Percentiles rank a stretch among this genome's conserved stretches.
phyloP scores from a whole-genome alignment of 176 grass and related monocot species.

The Oryza coarctata region DNA sequence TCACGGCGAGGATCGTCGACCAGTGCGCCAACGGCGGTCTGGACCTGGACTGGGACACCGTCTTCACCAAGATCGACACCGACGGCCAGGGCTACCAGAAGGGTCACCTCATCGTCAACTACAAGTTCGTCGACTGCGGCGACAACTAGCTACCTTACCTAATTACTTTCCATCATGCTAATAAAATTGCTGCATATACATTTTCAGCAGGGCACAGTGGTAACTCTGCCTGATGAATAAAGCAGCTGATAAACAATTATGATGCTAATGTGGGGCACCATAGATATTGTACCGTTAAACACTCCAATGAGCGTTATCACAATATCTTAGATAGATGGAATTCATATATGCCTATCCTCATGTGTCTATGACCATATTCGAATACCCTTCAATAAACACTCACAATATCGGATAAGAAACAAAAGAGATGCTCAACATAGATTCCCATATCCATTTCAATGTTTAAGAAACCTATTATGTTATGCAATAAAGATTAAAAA shows the following conservation, averaged over 20 bases:
- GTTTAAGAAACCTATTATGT: too few species aligned
- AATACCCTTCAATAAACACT: too few species aligned
- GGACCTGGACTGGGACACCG: slow-evolving; percentile 46
- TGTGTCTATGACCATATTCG: too few species aligned
- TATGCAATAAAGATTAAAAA: too few species aligned
- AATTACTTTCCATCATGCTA: background rate
- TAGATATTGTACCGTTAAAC: too few species aligned
- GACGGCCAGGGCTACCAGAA: background rate
- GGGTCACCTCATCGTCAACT: slow-evolving; percentile 46
- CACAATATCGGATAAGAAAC: too few species aligned
- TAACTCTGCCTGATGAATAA: background rate
- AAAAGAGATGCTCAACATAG: too few species aligned
- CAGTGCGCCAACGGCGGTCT: slow-evolving; percentile 57
- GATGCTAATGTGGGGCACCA: too few species aligned
- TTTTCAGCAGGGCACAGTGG: background rate
- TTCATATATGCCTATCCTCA: too few species aligned
- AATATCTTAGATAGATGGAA: too few species aligned
- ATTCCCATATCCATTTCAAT: too few species aligned
- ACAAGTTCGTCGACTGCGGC: slow-evolving; percentile 50
- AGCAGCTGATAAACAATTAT: background rate
- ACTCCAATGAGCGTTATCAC: too few species aligned
- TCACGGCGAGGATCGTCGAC: slow-evolving; percentile 62
- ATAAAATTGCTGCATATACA: background rate
- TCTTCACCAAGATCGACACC: slow-evolving; percentile 55
- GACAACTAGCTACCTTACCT: background rate